Conservation (phyloP, 2,329 filamentous ascomycete species). For the Cordyceps cateniannulata region DNA sequence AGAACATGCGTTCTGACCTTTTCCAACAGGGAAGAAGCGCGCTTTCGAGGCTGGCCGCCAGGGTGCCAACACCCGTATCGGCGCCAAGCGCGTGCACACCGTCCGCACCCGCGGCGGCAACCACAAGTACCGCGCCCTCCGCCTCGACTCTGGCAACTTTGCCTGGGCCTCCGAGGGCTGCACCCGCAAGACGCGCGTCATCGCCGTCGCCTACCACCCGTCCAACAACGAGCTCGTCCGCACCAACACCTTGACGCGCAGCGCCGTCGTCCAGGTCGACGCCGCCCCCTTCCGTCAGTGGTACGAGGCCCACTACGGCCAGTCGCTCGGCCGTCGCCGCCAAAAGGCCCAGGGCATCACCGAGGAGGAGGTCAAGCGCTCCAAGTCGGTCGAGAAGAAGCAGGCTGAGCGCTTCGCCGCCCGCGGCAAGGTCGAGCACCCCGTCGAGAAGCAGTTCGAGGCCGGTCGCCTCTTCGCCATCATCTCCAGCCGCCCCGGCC, state of each 20-base stretch:
- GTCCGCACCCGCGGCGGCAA: conserved; percentile 97
- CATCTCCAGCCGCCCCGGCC: conserved; percentile 85
- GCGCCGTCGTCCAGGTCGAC: conserved; percentile 97
- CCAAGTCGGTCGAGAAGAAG: conserved; percentile 94
- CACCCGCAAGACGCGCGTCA: conserved; percentile 98
- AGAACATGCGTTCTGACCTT: conserved; percentile 67
- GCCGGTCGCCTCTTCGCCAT: conserved; percentile 95
- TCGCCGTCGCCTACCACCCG: conserved; percentile 96
- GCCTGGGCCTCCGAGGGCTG: conserved; percentile 97
- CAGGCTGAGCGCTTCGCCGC: conserved; percentile 79
- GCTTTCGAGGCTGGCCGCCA: conserved; percentile 99
- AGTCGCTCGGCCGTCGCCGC: conserved; percentile 80
- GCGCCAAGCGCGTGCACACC: conserved; percentile 90
- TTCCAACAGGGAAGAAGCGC: conserved; percentile 79
- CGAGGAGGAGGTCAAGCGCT: conserved; percentile 79
- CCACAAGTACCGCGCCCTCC: conserved; percentile 98
- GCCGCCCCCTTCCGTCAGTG: conserved; percentile 98
- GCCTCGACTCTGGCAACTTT: conserved; percentile 98
- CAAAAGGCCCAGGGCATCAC: conserved; percentile 66
- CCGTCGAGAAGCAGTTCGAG: conserved; percentile 98
- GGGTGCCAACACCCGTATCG: conserved; percentile 99
- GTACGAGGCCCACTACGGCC: conserved; percentile 99
- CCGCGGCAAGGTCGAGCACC: conserved; percentile 84
- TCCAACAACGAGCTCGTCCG: conserved; percentile 99
- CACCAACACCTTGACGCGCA: conserved; percentile 99